A percentile compares a stretch with the other conserved stretches of the same genome.
These are phyloP conservation scores for Cercophora newfieldiana DNA, from an alignment of 495 filamentous ascomycete genomes.

Conservation along the genomic window DNA sequence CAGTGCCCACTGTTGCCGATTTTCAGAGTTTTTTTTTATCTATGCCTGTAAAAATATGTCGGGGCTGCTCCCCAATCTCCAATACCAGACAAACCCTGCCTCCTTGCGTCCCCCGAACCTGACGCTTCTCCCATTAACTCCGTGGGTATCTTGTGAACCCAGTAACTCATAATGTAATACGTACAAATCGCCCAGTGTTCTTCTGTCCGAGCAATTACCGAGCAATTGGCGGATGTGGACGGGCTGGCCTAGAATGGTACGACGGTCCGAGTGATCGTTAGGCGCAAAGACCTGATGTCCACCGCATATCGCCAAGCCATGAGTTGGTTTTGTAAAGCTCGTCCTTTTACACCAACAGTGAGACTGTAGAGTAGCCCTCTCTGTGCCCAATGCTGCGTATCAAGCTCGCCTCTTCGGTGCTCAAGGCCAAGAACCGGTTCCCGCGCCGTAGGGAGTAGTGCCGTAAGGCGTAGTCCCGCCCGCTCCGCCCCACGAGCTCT, in stretches of 20 bases:
- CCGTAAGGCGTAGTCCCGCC: conserved; percentile 69
- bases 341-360: background rate
- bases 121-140: background rate
- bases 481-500: conserved; percentile 66
- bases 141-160: background rate
- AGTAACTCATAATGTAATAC: background rate
- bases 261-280: background rate
- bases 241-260: background rate
- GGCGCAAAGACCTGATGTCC: background rate
- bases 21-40: background rate
- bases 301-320: background rate
- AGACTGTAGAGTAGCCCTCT: background rate
- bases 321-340: background rate
- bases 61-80: background rate
- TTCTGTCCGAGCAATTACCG: background rate
- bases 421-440: conserved; percentile 29
- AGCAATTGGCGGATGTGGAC: background rate
- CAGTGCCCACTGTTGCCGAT: background rate
- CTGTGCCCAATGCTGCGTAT: background rate
- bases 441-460: conserved; percentile 35
- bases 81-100: background rate
- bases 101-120: background rate
- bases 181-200: background rate
- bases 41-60: background rate
- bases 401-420: too few relatives aligned